These are phyloP conservation scores for Casaregolazyma suthepensis DNA, from an alignment of 1,139 yeast species.

Conservation along the genomic window DNA sequence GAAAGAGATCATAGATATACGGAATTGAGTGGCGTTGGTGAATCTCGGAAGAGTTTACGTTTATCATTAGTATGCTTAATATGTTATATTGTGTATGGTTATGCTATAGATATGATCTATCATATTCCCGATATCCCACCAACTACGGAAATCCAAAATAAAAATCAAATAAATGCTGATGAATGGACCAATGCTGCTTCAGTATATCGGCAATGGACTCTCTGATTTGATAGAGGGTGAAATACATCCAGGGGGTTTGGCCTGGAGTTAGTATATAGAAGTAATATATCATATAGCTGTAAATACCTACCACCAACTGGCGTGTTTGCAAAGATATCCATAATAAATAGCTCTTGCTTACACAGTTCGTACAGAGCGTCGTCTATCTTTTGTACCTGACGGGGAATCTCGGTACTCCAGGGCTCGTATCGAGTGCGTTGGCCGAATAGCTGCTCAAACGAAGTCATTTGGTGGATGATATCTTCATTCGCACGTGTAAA, in stretches of 20 bases:
- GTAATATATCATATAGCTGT: background rate
- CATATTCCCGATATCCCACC: background rate
- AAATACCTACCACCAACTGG: background rate
- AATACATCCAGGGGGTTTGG: background rate
- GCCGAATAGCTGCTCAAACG: background rate
- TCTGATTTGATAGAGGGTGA: background rate
- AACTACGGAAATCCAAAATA: background rate
- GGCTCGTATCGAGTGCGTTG: background rate
- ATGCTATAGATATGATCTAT: background rate
- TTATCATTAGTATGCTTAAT: too few species aligned
- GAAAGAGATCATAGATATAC: too few species aligned
- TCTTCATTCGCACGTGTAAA: background rate
- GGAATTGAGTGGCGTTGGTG: background rate
- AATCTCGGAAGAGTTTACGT: background rate
- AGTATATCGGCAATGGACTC: background rate
- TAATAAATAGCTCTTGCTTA: background rate
- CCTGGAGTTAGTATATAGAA: background rate
- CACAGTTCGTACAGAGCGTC: background rate
- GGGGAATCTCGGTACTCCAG: background rate
- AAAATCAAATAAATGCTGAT: background rate
- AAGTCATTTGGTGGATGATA: background rate
- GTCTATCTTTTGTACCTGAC: background rate
- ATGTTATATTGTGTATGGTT: too few species aligned
- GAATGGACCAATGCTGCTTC: background rate
- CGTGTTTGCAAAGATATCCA: background rate